These are phyloP conservation scores for Zygotorulaspora mrakii DNA, from an alignment of 1,139 yeast genomes.

Conservation along the genomic window DNA sequence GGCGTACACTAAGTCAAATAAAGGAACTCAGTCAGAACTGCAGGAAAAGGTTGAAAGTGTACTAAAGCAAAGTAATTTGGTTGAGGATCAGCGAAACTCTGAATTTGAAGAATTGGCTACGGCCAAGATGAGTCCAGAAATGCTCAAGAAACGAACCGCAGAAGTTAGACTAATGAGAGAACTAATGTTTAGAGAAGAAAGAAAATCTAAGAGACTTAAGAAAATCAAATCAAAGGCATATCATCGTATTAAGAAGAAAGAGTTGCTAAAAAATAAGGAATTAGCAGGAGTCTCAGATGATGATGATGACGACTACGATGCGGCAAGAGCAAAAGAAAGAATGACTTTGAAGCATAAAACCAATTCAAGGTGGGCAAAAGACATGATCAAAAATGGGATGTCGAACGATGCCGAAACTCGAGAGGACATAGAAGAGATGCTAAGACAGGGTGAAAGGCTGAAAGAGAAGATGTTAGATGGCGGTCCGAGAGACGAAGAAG, in stretches of 20 bases:
- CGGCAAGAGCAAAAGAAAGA: slow-evolving; percentile 81
- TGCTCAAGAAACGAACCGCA: slow-evolving; percentile 68
- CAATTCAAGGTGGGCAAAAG: slow-evolving; percentile 85
- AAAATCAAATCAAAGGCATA: slow-evolving; percentile 91
- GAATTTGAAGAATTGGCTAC: slow-evolving; percentile 83
- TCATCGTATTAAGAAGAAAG: slow-evolving; percentile 83
- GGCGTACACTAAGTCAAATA: slow-evolving; percentile 50
- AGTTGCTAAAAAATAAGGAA: slow-evolving; percentile 63
- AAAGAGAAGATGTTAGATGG: slow-evolving; percentile 71
- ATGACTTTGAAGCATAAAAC: slow-evolving; percentile 89
- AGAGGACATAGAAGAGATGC: slow-evolving; percentile 90
- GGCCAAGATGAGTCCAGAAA: slow-evolving; percentile 79
- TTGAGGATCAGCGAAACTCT: slow-evolving; percentile 71
- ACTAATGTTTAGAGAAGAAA: slow-evolving; percentile 91
- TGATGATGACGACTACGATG: slow-evolving; percentile 60
- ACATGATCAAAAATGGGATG: slow-evolving; percentile 85
- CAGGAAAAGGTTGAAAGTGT: slow-evolving; percentile 64
- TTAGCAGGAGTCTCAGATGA: slow-evolving; percentile 62
- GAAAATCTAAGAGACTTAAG: slow-evolving; percentile 83
- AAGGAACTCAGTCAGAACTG: slow-evolving; percentile 53
- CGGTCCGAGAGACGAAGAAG: slow-evolving; percentile 46
- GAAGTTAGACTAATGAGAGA: slow-evolving; percentile 92
- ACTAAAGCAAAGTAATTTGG: slow-evolving; percentile 59
- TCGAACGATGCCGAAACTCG: slow-evolving; percentile 81
- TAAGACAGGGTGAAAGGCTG: slow-evolving; percentile 77